Percentiles rank a stretch among this genome's conserved stretches.
Evolutionary conservation across 345 rosid genomes (phyloP).

Genomic region (Bruguiera sexangula): DNA sequence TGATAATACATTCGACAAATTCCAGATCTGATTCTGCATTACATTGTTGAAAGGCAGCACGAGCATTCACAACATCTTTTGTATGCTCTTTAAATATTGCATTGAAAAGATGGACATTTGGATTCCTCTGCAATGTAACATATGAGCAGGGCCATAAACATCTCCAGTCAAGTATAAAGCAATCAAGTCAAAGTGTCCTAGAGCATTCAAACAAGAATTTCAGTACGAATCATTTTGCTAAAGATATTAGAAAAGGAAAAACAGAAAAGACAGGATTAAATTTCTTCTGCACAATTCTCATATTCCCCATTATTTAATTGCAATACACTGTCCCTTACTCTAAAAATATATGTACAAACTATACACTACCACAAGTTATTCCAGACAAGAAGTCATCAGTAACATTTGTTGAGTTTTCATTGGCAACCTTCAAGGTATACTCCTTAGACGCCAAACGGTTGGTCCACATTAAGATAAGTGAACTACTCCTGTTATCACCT

Average conservation of each 20-base stretch:
- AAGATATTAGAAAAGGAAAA: no score
- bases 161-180: constrained; percentile 26
- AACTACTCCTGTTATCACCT: no score
- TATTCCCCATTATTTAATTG: background rate
- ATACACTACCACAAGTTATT: no score
- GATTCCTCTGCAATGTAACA: constrained; percentile 51
- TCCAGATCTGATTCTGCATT: constrained; percentile 44
- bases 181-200: constrained; percentile 26
- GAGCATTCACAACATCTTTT: constrained; percentile 58
- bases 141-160: constrained; percentile 27
- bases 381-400: no score
- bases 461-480: no score
- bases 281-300: background rate
- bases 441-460: no score
- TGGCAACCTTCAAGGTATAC: no score
- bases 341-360: no score
- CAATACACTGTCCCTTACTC: background rate
- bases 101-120: constrained; percentile 59
- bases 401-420: no score
- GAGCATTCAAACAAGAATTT: constrained; percentile 18
- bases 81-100: constrained; percentile 76
- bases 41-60: constrained; percentile 52
- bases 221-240: background rate
- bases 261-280: background rate
- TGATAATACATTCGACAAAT: constrained; percentile 51